Percentiles rank a stretch among this genome's conserved stretches.
Evolutionary conservation across 1,284 basidiomycete species (phyloP).

Genomic region (Ceratobasidium sp.): DNA sequence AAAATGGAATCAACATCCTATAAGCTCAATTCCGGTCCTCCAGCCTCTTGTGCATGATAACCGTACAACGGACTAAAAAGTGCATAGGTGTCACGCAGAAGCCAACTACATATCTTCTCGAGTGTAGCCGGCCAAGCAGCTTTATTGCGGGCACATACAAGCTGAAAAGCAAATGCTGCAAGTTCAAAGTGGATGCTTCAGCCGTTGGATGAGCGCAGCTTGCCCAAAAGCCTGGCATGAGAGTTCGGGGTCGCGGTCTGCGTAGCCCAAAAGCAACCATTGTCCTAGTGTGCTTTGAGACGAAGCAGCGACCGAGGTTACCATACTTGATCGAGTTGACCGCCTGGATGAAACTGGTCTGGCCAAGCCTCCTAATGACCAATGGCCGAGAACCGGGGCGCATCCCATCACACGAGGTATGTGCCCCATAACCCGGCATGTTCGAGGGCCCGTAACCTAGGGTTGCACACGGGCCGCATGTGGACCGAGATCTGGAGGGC

Average conservation of each 20-base stretch:
- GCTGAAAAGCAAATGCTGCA: too few relatives aligned
- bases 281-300: neutral
- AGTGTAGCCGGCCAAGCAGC: neutral
- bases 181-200: neutral
- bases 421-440: conserved; percentile 18
- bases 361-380: conserved; percentile 26
- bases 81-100: neutral
- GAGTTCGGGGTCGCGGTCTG: neutral
- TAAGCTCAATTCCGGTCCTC: neutral
- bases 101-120: neutral
- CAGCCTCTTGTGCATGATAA: neutral
- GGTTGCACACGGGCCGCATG: conserved; percentile 26
- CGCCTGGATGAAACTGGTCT: conserved; percentile 32
- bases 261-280: conserved; percentile 18
- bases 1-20: neutral
- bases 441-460: conserved; percentile 11
- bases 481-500: conserved; percentile 14
- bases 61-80: neutral
- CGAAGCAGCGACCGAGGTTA: neutral
- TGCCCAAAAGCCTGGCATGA: conserved; percentile 14
- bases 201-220: neutral
- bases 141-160: neutral
- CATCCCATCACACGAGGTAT: conserved; percentile 39
- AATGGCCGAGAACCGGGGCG: conserved; percentile 32
- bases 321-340: conserved; percentile 31